These are phyloP conservation scores for Pulveroboletus sp. DNA, from an alignment of 1,284 basidiomycete genomes.

Conservation along the genomic window DNA sequence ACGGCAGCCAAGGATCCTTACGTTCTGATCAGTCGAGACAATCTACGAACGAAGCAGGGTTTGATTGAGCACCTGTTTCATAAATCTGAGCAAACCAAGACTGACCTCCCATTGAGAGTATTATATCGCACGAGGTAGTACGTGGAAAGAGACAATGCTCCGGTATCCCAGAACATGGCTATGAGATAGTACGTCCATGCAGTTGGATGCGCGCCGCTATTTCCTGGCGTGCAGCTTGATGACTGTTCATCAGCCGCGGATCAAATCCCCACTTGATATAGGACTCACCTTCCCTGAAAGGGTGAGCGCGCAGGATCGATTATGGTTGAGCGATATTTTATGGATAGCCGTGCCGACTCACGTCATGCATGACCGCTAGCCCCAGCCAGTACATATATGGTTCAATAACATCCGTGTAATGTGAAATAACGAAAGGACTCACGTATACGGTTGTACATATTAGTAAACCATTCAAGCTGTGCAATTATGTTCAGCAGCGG, in stretches of 20 bases:
- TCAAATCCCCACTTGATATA: neutral
- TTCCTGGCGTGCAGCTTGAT: slow-evolving; percentile 36
- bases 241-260: neutral
- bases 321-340: neutral
- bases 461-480: slow-evolving; percentile 32
- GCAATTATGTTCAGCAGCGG: neutral
- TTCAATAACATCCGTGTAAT: slow-evolving; percentile 9
- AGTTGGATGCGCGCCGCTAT: slow-evolving; percentile 19
- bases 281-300: slow-evolving; percentile 27
- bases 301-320: slow-evolving; percentile 4
- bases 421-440: slow-evolving; percentile 6
- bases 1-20: slow-evolving; percentile 11
- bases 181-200: slow-evolving; percentile 43
- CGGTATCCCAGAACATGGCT: slow-evolving; percentile 38
- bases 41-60: slow-evolving; percentile 12
- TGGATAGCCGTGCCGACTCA: slow-evolving; percentile 15
- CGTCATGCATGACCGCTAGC: slow-evolving; percentile 18
- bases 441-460: slow-evolving; percentile 28
- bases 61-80: slow-evolving; percentile 6
- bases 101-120: slow-evolving; percentile 27
- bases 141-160: slow-evolving; percentile 36
- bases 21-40: slow-evolving; percentile 30
- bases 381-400: too few species aligned
- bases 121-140: slow-evolving; percentile 31
- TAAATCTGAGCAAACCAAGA: neutral